A percentile compares a stretch with the other conserved stretches of the same genome.
Conservation (phyloP, 371 early-diverging fungal species). For the Apophysomyces sp. region DNA sequence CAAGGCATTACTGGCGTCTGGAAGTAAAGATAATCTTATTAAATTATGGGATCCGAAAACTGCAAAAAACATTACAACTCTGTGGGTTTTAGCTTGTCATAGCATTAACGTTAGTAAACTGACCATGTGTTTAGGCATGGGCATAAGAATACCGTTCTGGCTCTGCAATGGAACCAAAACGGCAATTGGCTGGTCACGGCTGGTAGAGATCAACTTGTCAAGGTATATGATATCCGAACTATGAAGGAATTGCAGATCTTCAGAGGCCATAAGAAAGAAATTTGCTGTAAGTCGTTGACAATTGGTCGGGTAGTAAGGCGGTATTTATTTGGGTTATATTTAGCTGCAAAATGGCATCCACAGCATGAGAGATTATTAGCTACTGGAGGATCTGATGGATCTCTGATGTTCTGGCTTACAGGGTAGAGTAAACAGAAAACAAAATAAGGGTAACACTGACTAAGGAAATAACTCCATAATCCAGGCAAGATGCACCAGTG, state of each 20-base stretch:
- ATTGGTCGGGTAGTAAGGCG: not conserved
- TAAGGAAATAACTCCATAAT: not conserved
- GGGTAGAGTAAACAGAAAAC: slow-evolving; percentile 48
- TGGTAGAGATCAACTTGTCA: slow-evolving; percentile 94
- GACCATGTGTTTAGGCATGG: slow-evolving; percentile 69
- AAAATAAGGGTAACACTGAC: not conserved
- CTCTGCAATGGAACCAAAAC: slow-evolving; percentile 95
- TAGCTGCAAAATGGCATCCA: slow-evolving; percentile 96
- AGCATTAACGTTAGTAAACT: not conserved
- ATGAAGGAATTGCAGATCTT: slow-evolving; percentile 95
- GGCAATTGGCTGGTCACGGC: slow-evolving; percentile 97
- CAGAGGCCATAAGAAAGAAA: slow-evolving; percentile 93
- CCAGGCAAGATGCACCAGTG: slow-evolving; percentile 61
- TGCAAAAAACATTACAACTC: slow-evolving; percentile 84
- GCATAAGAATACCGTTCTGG: slow-evolving; percentile 96
- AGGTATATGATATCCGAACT: slow-evolving; percentile 95
- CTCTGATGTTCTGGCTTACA: slow-evolving; percentile 92
- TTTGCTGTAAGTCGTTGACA: slow-evolving; percentile 70
- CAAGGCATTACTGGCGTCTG: slow-evolving; percentile 95
- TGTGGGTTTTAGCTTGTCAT: slow-evolving; percentile 58
- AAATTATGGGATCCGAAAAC: slow-evolving; percentile 99
- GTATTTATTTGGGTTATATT: not conserved
- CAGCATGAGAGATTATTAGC: slow-evolving; percentile 90
- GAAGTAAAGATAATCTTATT: slow-evolving; percentile 97
- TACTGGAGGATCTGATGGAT: slow-evolving; percentile 95